A percentile compares a stretch with the other conserved stretches of the same genome.
These are phyloP conservation scores for Quercus lobata DNA, from an alignment of 331 rosid species.

Conservation along the genomic window DNA sequence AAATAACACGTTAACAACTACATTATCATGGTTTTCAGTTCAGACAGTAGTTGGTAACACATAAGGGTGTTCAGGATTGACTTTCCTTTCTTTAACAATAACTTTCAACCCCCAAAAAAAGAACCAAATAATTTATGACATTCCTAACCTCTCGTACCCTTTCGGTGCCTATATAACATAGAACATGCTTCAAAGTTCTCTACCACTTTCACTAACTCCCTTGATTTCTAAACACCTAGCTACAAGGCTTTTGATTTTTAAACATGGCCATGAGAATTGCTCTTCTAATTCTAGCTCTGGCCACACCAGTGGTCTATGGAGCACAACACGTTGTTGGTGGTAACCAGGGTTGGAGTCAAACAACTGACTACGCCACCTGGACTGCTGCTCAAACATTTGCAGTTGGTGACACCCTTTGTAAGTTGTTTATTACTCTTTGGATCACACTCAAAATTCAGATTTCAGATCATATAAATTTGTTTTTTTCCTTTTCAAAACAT, in stretches of 20 bases:
- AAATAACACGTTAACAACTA: slow-evolving; percentile 21
- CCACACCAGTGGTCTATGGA: slow-evolving; percentile 41
- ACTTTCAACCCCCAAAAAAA: background rate
- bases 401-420: slow-evolving; percentile 60
- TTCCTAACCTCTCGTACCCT: background rate
- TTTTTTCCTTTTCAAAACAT: no score
- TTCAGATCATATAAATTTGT: no score
- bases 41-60: slow-evolving; percentile 9
- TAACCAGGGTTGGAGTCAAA: slow-evolving; percentile 25
- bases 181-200: background rate
- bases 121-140: background rate
- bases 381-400: slow-evolving; percentile 35
- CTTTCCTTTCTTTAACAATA: background rate
- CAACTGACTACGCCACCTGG: slow-evolving; percentile 33
- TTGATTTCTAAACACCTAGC: background rate
- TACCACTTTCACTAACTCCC: background rate
- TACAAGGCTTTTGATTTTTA: background rate
- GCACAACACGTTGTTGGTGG: slow-evolving; percentile 47
- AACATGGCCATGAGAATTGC: slow-evolving; percentile 34
- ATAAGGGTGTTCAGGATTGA: background rate
- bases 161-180: background rate
- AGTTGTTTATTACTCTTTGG: background rate
- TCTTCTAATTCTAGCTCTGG: slow-evolving; percentile 37
- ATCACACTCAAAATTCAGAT: background rate
- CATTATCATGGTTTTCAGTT: background rate